Evolutionary conservation across 192 early-diverging fungal species (phyloP), one percentile per base, ranked within the genome.

Genomic region (Rhizoclosmatium globosum): DNA sequence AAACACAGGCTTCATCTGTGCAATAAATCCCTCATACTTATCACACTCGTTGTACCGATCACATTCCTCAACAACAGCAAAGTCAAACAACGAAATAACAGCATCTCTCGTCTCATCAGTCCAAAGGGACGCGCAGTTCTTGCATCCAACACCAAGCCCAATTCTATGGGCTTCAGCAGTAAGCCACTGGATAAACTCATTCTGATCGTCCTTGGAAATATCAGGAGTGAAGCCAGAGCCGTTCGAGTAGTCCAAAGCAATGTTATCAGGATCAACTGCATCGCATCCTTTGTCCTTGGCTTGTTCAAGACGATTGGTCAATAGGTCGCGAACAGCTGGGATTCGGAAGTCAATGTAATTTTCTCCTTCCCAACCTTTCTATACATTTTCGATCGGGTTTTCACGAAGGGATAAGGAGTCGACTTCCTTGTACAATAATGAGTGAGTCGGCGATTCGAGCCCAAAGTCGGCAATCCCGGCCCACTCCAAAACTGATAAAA

Each of bases 181-280:
- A 23, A 79, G 6, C 57, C 56, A 79, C 3, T 17, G 15, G 6
- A 76, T 19, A 66, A 78, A 79, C 3, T 59, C 59, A 7, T 66
- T 31, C 11, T 45, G 74, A 47, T 72, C 73, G 2, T 3, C 42
- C 2, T 3, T 17, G 2, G 69, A 59, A 21, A 79, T 76, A 42
- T 9, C 41, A 42, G 45, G 41, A n/a, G n/a, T 47, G 64, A 79
- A 79, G 50, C 78, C 78, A 23, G 71, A 77, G 44, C 59, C 19
- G 15, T 17, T 4, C 13, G 39, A 64, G 57, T 77, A 79, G 38
- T n/a, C 13, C 9, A 68, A 43, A 41, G 76, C 78, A 6, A 76
- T 79, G 71, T 79, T 79, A 71, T 79, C 78, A 19, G 78, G 78
- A 59, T 79, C 78, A 17, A 79, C 60, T 9, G 4, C 78, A 45